Evolutionary conservation across 208 protist genomes (phyloP), one percentile per base, ranked within the genome.

Genomic region (Trypanosomatidae sp.): DNA sequence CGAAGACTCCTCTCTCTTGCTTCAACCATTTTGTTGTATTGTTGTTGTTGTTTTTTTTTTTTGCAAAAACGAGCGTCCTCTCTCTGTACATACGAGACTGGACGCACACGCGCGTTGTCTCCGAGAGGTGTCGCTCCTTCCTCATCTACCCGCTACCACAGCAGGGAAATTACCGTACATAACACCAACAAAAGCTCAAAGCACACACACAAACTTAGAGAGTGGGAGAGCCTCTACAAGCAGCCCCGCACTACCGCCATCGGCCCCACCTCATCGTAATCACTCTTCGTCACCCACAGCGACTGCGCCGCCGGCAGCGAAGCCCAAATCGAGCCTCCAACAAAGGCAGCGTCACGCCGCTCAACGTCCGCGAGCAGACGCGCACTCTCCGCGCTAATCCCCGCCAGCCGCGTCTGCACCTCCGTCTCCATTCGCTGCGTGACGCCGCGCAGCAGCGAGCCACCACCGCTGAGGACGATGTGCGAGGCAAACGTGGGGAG

Each of bases 291-390:
- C 66, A 99, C 96, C 96, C 97, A 99, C 74, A 98, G 84, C 55
- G 98, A 88, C 81, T 99, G 97, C 70, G 99, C 99, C 1, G 97
- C 91, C 30, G 92, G 89, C 39, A 99, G 87, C 17, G 98, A 99
- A 12, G 96, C 94, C 53, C 99, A 84, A 71, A 99, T 98, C 17
- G 96, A 99, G 39, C 97, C 98, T 56, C 98, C 98, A 36, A 99
- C 90, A 88, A 98, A 99, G n/a, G 92, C 92, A 25, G 96, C 89
- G 62, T 97, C 91, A 50, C 90, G 94, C 13, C 98, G 80, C 84
- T 99, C 98, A 6, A 87, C 81, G 13, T 70, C 72, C 9, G 92
- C 88, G 33, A 80, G 52, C 19, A 97, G 78, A 28, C 84, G 77
- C n/a, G 88, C 81, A 1, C 76, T 69, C 43, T 90, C 84, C 25